Conservation (phyloP, 1,284 basidiomycete species). For the Ceratobasidium sp. region DNA sequence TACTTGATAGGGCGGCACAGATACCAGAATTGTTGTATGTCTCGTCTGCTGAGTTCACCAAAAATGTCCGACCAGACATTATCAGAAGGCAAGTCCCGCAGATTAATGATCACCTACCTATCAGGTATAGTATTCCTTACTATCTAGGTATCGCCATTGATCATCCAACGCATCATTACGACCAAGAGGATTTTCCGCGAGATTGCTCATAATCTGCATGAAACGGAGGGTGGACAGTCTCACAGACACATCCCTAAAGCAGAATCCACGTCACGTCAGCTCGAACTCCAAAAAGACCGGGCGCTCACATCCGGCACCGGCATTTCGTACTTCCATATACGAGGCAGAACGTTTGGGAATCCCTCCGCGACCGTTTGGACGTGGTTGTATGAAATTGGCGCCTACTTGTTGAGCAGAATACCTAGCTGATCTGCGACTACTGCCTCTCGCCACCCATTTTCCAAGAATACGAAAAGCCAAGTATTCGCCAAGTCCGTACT, state of each 20-base stretch:
- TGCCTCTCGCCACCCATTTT: too few relatives aligned
- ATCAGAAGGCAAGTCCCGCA: neutral
- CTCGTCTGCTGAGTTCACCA: constrained; percentile 5
- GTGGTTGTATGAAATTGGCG: neutral
- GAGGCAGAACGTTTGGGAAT: constrained; percentile 9
- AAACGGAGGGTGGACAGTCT: neutral
- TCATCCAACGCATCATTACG: neutral
- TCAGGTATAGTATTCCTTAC: neutral
- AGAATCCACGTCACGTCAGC: neutral
- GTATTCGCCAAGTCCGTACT: too few relatives aligned
- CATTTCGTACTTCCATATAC: constrained; percentile 22
- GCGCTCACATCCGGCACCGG: constrained; percentile 1
- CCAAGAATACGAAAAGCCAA: too few relatives aligned
- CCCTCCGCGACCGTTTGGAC: neutral
- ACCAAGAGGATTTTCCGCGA: neutral
- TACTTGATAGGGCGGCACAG: constrained; percentile 8
- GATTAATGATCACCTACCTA: neutral
- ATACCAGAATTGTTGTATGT: constrained; percentile 9
- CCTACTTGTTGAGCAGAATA: constrained; percentile 5
- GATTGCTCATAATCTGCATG: neutral
- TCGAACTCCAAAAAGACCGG: too few relatives aligned
- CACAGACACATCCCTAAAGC: constrained; percentile 15
- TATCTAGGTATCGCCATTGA: neutral
- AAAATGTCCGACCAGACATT: neutral
- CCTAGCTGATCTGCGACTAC: neutral